Percentiles rank a stretch among this genome's conserved stretches.
phyloP scores from a whole-genome alignment of 2,329 filamentous ascomycete genomes.

The Pezicula carpinea region DNA sequence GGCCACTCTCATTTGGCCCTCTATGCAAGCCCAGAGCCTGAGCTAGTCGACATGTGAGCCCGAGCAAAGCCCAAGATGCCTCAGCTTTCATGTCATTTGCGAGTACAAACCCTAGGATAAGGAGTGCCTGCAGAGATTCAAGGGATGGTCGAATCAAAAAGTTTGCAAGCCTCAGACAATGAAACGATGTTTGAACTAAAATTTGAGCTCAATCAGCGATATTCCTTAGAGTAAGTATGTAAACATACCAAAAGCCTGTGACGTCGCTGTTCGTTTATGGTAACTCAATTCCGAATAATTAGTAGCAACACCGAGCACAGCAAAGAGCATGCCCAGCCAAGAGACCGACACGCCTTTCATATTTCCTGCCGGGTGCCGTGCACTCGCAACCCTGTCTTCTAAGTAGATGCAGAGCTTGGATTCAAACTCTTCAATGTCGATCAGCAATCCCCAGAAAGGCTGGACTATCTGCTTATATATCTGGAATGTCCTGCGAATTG shows the following conservation, averaged over 20 bases:
- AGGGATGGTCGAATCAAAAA: slow-evolving; percentile 60
- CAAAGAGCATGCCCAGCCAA: slow-evolving; percentile 62
- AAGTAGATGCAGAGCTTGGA: slow-evolving; percentile 61
- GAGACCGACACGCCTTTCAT: slow-evolving; percentile 48
- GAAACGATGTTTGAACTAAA: slow-evolving; percentile 44
- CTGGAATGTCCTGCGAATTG: slow-evolving; percentile 48
- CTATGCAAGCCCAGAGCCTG: slow-evolving; percentile 58
- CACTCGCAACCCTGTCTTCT: slow-evolving; percentile 51
- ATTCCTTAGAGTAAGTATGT: not conserved
- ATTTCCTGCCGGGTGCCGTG: slow-evolving; percentile 24
- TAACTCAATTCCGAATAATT: slow-evolving; percentile 64
- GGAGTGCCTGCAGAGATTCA: slow-evolving; percentile 60
- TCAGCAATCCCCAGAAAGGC: slow-evolving; percentile 63
- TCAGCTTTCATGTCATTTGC: slow-evolving; percentile 68
- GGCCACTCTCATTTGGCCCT: slow-evolving; percentile 21
- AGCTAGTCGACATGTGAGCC: slow-evolving; percentile 59
- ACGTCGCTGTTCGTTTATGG: slow-evolving; percentile 29
- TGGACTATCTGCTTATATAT: slow-evolving; percentile 65
- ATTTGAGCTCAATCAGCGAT: not conserved
- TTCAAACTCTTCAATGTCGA: slow-evolving; percentile 62
- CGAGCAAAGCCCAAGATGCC: slow-evolving; percentile 61
- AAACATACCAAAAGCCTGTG: slow-evolving; percentile 42
- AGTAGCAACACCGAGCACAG: slow-evolving; percentile 59
- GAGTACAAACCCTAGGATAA: slow-evolving; percentile 59
- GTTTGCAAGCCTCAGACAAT: slow-evolving; percentile 59